Base-by-base conservation (phyloP, 139 green algal species). In the Chlorella sp. region DNA sequence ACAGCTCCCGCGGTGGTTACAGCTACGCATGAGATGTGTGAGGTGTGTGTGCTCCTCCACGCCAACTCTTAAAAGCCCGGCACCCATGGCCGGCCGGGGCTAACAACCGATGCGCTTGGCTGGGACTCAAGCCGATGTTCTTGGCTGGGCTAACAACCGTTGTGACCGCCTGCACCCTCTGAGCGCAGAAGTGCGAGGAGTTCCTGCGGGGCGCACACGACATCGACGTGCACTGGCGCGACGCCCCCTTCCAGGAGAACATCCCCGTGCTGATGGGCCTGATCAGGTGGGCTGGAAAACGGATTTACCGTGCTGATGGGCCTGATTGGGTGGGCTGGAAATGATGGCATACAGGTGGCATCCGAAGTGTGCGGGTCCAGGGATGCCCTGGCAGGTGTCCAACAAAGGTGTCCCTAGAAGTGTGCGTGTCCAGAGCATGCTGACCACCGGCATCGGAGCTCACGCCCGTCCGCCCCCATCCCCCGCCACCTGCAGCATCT, bases 201-300 rank as follows among this genome's bases (percentile, higher is more conserved):
- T 99, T 99, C 92, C 87, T 99, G 70, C 46, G 89, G 64, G 97
- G 96, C 44, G 95, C 96, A 13, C 92, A 96, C 87, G 90, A 94
- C 84, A 94, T 98, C 77, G 96, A 98, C 79, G 85, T 96, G 43
- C 97, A 99, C 93, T 99, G 98, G 91, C 89, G 89, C 69, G 92
- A 88, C 51, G 91, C 96, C 46, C 95, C 96, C 17, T 97, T 99
- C 83, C 93, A 98, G 78, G 67, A 94, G 58, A 99, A 99, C 93
- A 88, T 99, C 81, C 97, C 97, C 14, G 96, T 99, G 40, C 89
- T 98, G 46, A 93, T 99, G 86, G 97, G 96, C 26, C 91, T 99
- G 72, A 94, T 87, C 56, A 86, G 81, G 81, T 81, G 72, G 28
- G n/a, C 28, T 6, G 68, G 68, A 32, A 46, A 32, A n/a, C n/a